These are phyloP conservation scores for Apophysomyces trapeziformis DNA, from an alignment of 371 early-diverging fungal species.

Conservation along the genomic window DNA sequence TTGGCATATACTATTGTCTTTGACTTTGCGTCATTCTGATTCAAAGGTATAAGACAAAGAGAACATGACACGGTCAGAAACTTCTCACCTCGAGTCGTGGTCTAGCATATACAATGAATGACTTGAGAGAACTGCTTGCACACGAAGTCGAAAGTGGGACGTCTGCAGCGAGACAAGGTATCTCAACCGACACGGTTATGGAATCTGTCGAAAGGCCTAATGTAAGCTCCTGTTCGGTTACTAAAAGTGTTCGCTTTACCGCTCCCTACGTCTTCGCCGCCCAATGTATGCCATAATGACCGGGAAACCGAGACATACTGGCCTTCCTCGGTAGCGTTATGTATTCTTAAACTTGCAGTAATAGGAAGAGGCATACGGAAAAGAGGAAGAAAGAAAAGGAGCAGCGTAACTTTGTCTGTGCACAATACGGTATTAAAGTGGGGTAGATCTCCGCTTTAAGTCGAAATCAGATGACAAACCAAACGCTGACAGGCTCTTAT, in stretches of 20 bases:
- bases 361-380: conserved; percentile 18
- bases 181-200: conserved; percentile 20
- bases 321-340: conserved; percentile 13
- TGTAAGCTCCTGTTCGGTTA: background rate
- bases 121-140: background rate
- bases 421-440: background rate
- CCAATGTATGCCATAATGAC: conserved; percentile 21
- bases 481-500: background rate
- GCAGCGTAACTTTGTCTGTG: conserved; percentile 5
- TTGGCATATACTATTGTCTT: conserved; percentile 28
- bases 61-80: background rate
- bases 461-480: conserved; percentile 11
- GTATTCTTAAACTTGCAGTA: conserved; percentile 18
- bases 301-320: conserved; percentile 22
- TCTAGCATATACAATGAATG: conserved; percentile 22
- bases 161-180: conserved; percentile 19
- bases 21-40: conserved; percentile 9
- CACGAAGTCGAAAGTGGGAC: conserved; percentile 11
- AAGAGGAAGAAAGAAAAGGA: conserved; percentile 7
- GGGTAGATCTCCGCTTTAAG: conserved; percentile 9
- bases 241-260: background rate
- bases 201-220: background rate
- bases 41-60: background rate
- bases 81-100: background rate
- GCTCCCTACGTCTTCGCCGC: background rate